These are phyloP conservation scores for Kluyveromyces dobzhanskii DNA, from an alignment of 805 yeast species.

Conservation along the genomic window DNA sequence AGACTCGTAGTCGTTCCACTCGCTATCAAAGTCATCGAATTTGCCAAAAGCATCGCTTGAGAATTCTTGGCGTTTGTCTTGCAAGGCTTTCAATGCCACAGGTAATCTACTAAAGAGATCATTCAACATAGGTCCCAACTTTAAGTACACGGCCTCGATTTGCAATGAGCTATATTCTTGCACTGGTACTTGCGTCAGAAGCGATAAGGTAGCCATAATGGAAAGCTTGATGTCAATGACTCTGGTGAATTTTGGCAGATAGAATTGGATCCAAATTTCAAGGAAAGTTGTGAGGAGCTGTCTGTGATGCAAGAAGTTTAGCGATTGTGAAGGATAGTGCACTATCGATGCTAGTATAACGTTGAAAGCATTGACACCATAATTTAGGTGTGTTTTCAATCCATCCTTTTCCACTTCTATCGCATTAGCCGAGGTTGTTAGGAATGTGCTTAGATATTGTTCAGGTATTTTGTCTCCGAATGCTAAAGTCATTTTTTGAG, in stretches of 20 bases:
- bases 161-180: constrained; percentile 28
- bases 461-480: constrained; percentile 39
- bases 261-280: constrained; percentile 29
- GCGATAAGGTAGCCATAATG: constrained; percentile 53
- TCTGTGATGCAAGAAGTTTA: constrained; percentile 40
- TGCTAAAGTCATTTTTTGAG: constrained; percentile 54
- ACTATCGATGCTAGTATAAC: constrained; percentile 57
- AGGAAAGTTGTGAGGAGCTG: constrained; percentile 45
- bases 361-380: constrained; percentile 35
- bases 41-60: constrained; percentile 30
- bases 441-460: constrained; percentile 37
- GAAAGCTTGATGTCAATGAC: constrained; percentile 79
- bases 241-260: constrained; percentile 46
- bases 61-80: constrained; percentile 52
- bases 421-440: constrained; percentile 36
- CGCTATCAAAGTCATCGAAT: constrained; percentile 22
- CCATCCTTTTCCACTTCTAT: constrained; percentile 18
- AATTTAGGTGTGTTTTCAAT: constrained; percentile 22
- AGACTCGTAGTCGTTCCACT: constrained; percentile 22
- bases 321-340: constrained; percentile 47
- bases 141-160: constrained; percentile 33
- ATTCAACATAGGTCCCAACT: constrained; percentile 45
- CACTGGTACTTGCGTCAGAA: constrained; percentile 29
- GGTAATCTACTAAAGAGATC: constrained; percentile 56
- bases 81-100: constrained; percentile 56